Conservation (phyloP, 306 rosid species). For the Vigna unguiculata region DNA sequence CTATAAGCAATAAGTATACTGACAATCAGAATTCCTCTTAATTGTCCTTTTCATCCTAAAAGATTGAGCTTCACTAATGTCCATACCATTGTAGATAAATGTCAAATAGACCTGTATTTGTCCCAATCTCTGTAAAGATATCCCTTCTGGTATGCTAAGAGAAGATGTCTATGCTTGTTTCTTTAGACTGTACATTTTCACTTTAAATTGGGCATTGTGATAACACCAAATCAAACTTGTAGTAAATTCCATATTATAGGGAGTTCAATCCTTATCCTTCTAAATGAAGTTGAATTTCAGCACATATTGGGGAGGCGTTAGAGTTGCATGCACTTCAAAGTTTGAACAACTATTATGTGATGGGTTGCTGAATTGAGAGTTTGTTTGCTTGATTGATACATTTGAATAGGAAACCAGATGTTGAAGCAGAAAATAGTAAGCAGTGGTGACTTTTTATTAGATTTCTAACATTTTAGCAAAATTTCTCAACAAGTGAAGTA, state of each 20-base stretch:
- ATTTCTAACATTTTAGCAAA: conserved; percentile 6
- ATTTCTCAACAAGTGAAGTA: not conserved
- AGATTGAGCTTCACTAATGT: too few relatives aligned
- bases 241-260: not conserved
- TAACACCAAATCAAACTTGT: conserved; percentile 1
- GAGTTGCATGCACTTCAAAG: conserved; percentile 3
- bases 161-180: not conserved
- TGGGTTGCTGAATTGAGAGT: conserved; percentile 1
- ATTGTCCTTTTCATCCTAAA: too few relatives aligned
- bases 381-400: not conserved
- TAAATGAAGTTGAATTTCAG: conserved; percentile 3
- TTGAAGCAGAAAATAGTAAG: not conserved
- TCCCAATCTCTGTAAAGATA: not conserved
- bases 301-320: not conserved
- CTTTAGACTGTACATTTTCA: not conserved
- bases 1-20: too few relatives aligned
- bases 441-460: not conserved
- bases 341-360: not conserved
- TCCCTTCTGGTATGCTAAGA: not conserved
- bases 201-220: not conserved
- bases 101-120: not conserved
- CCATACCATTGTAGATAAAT: not conserved
- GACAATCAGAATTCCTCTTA: too few relatives aligned
- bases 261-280: conserved; percentile 1
- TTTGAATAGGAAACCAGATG: conserved; percentile 2